These are phyloP conservation scores for Colletotrichum filicis DNA, from an alignment of 2,329 filamentous ascomycete species.

Conservation along the genomic window DNA sequence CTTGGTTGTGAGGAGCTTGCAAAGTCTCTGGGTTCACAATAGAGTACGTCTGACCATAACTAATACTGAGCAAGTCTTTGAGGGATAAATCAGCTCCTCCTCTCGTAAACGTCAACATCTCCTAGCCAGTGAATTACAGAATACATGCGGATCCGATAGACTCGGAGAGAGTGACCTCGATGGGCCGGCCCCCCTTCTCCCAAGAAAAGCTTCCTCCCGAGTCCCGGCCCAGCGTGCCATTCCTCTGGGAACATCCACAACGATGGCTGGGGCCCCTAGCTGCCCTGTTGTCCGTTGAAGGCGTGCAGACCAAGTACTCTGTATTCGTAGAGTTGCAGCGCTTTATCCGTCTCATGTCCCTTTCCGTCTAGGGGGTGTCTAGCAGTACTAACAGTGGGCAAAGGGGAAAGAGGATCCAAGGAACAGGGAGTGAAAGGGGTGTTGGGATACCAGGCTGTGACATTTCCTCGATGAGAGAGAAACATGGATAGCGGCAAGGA, in stretches of 20 bases:
- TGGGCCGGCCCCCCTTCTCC: not conserved
- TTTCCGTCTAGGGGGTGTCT: not conserved
- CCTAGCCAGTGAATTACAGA: not conserved
- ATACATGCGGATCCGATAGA: not conserved
- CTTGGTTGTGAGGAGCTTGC: not conserved
- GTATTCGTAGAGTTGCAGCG: not conserved
- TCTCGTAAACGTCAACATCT: not conserved
- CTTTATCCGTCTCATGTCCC: slow-evolving; percentile 7
- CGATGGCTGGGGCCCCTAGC: slow-evolving; percentile 6
- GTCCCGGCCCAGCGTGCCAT: slow-evolving; percentile 30
- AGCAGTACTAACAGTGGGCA: not conserved
- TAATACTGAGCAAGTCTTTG: not conserved
- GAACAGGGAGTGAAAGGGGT: not conserved
- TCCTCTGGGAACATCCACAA: slow-evolving; percentile 31
- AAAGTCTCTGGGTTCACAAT: not conserved
- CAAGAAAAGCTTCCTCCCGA: slow-evolving; percentile 17
- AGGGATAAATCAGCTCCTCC: not conserved
- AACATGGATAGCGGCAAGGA: not conserved
- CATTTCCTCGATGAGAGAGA: not conserved
- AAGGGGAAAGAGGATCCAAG: not conserved
- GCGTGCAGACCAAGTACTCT: not conserved
- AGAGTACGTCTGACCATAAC: not conserved
- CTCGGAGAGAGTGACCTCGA: not conserved
- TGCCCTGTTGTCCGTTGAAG: slow-evolving; percentile 8
- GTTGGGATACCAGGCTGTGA: not conserved